These are phyloP conservation scores for Dipteronia dyeriana DNA, from an alignment of 345 rosid genomes.

Conservation along the genomic window DNA sequence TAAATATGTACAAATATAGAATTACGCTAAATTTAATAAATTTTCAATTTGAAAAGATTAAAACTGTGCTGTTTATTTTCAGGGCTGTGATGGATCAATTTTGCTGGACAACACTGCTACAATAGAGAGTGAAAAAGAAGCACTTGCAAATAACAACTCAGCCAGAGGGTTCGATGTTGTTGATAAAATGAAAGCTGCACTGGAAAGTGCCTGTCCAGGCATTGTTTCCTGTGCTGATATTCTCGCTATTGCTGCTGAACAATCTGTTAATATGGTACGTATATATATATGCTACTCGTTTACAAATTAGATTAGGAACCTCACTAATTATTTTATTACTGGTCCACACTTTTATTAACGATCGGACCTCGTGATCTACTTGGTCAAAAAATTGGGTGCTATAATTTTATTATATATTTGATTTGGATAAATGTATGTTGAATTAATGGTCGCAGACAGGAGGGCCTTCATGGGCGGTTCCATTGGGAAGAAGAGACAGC, in stretches of 20 bases:
- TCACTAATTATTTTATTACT: neutral
- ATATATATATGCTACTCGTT: neutral
- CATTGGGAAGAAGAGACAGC: constrained; percentile 41
- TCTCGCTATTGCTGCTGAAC: constrained; percentile 33
- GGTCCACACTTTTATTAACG: too few species aligned
- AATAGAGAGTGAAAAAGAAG: constrained; percentile 49
- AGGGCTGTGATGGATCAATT: constrained; percentile 68
- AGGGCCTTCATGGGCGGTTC: constrained; percentile 36
- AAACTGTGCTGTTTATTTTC: neutral
- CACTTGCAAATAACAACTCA: constrained; percentile 52
- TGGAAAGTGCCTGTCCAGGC: constrained; percentile 50
- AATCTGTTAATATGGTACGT: constrained; percentile 29
- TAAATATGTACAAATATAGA: too few species aligned
- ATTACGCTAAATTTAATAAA: too few species aligned
- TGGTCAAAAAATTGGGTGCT: too few species aligned
- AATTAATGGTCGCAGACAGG: constrained; percentile 24
- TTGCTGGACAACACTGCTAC: constrained; percentile 45
- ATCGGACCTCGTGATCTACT: too few species aligned
- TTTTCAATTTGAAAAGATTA: too few species aligned
- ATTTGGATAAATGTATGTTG: neutral
- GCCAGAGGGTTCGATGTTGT: constrained; percentile 52
- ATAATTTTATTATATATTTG: neutral
- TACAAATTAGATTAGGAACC: neutral
- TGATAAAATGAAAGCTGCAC: constrained; percentile 48
- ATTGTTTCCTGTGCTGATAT: constrained; percentile 59